Base-by-base conservation (phyloP, 2,329 filamentous ascomycete species). In the Fusarium sp. region DNA sequence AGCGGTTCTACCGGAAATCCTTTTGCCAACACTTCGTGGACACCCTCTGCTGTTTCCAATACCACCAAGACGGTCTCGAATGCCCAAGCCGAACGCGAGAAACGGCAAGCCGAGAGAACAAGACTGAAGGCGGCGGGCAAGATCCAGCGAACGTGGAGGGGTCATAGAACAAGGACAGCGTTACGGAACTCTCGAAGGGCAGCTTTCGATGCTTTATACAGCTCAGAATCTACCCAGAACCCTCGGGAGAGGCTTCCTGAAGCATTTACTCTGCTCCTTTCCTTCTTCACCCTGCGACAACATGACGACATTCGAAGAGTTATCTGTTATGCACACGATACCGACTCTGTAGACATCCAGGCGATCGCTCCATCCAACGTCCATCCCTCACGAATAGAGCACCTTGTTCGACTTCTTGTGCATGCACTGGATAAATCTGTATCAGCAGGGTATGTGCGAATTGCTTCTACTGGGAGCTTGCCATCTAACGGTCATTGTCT, bases 141-240 rank as follows among this genome's bases (percentile, higher is more conserved):
- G 45, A 87, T 98, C 65, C 95, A 98, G 75, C 85, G 86, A 65
- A 80, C 85, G 76, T 98, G 93, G 93, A 86, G 94, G 74, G 93
- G 93, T 12, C 85, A 96, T 75, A 82, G 76, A 53, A 81, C 80
- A 56, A 86, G 93, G 68, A 82, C 79, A 58, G 73, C 76, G 46
- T 79, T 91, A 61, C 86, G 86, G 63, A 77, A 83, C 42, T 70
- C 72, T 51, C 87, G 85, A 78, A 83, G 90, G 62, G 73, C 75
- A 46, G 76, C 83, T 36, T 91, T 92, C 78, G 90, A 93, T 75
- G 71, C 78, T 8, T 72, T 85, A 31, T 88, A 90, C 68, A 70
- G 69, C 59, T 76, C 77, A 51, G 61, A 67, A 11, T 62, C 57
- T 13, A 46, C 71, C n/a, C 66, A 70, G 53, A 75, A 77, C 55